Percentiles rank a stretch among this genome's conserved stretches.
phyloP scores from a whole-genome alignment of 2,329 filamentous ascomycete genomes.

The Aspergillus sp. region DNA sequence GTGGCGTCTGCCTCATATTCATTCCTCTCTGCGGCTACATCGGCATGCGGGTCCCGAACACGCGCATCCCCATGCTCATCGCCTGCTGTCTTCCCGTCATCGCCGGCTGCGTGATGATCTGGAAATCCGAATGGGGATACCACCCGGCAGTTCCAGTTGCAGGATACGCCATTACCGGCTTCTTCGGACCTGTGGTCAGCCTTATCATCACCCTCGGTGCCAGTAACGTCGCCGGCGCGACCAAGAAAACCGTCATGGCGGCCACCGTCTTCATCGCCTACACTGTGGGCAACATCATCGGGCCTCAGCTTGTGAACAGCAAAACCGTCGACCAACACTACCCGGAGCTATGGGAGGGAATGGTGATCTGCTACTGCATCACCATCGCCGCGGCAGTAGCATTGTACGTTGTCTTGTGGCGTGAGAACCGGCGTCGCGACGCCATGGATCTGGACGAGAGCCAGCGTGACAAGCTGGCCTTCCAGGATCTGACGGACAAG shows the following conservation, averaged over 20 bases:
- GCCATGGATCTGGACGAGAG: constrained; percentile 55
- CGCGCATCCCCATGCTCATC: constrained; percentile 66
- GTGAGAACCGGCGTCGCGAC: constrained; percentile 60
- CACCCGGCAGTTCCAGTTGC: constrained; percentile 67
- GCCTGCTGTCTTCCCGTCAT: constrained; percentile 72
- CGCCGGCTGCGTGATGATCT: constrained; percentile 72
- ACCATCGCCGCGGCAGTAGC: constrained; percentile 60
- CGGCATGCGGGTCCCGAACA: constrained; percentile 61
- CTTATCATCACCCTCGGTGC: constrained; percentile 60
- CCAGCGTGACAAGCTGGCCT: constrained; percentile 66
- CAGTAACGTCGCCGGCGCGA: constrained; percentile 73
- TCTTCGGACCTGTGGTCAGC: constrained; percentile 70
- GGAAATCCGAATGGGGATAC: constrained; percentile 66
- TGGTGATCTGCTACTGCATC: constrained; percentile 70
- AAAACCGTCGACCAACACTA: constrained; percentile 68
- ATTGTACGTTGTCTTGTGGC: constrained; percentile 61
- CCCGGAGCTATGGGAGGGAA: constrained; percentile 68
- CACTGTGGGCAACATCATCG: constrained; percentile 74
- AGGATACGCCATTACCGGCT: constrained; percentile 72
- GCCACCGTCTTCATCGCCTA: constrained; percentile 74
- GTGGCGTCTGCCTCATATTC: constrained; percentile 65
- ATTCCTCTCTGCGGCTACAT: constrained; percentile 69
- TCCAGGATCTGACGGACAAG: constrained; percentile 68
- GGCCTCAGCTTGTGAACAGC: constrained; percentile 70
- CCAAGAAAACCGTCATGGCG: constrained; percentile 77